Base-by-base conservation (phyloP, 1,139 yeast genomes). In the Blastobotrys illinoisensis region DNA sequence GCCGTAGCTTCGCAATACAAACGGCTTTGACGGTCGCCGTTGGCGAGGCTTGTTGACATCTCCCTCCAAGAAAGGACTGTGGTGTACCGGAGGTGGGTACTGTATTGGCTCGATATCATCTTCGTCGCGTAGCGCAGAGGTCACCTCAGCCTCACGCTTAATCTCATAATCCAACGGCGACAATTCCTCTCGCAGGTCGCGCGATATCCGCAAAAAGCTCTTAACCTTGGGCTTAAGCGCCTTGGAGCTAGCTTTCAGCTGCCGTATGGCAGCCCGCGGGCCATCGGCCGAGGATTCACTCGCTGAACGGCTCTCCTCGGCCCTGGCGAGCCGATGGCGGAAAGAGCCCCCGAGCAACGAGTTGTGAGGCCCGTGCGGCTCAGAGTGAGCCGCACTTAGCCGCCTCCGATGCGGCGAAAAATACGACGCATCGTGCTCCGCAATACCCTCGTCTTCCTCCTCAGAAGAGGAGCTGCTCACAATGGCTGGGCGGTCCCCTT, bases 111-210 rank as follows among this genome's bases (percentile, higher is more conserved):
- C 23, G 9, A 48, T 48, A 9, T 51, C 51, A 48, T 55, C 56
- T 48, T 60, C 68, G 1, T 62, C 69, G 16, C 71, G 58, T 24
- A 70, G 56, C 13, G 70, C 64, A 21, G 60, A 55, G 21, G 73
- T 69, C 28, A 69, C 59, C 43, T 66, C 69, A 1, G 71, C 71
- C 52, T 70, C 73, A 4, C 61, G 66, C 50, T 62, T 59, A 46
- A 70, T 64, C 56, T 70, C 73, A 44, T 58, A 66, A 46, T 68
- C 73, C 43, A 65, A 54, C 1, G 73, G 73, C 16, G 68, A 58
- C 55, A 56, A 40, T 57, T 70, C 73, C 18, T 67, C 69, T 26
- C 63, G 69, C 18, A 70, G 61, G 26, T 70, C 72, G 13, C 63
- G 57, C 2, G 71, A 60, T 9, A 70, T 62, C 6, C 73, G 63